Evolutionary conservation across 73 alveolate genomes (phyloP), one percentile per base, ranked within the genome.

Genomic region (Paramecium pentaurelia): DNA sequence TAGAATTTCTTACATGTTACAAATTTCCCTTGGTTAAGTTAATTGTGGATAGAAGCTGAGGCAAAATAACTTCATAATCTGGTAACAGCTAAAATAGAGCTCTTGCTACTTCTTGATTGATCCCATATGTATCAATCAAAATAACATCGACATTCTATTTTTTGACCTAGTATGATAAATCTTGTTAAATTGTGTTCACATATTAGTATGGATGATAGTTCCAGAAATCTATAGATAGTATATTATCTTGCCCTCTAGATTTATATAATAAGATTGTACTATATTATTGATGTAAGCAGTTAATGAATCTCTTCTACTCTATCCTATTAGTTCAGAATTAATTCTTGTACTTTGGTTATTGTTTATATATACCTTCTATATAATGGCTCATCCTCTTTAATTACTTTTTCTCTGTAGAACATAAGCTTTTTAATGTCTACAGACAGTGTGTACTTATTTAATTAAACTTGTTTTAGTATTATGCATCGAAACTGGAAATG

Each of bases 111-210:
- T 37, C 34, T 73, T 40, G 16, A 40, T 73, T 44, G 14, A 73
- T 73, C 40, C 88, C 88, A 75, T 37, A 75, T 27, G 88, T 75
- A 10, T 75, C 88, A 14, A 75, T 75, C 10, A 75, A 25, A 36
- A 75, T 42, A 38, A 38, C 38, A 42, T 75, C 88, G 47, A 75
- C 22, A 42, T 75, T 20, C 60, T 36, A 42, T 18, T 75, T 36
- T 75, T 75, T 75, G 58, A 38, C 88, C 34, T 22, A 36, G 16
- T 36, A 42, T 36, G n/a, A 42, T 36, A 30, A 30, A 75, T 54
- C 70, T 54, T 75, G 12, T 38, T 38, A 38, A 36, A 12, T 38
- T 71, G 32, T 71, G 20, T 18, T 27, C 64, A 16, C 12, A 18
- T 9, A 18, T 30, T 14, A 38, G 32, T 38, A 22, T 12, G 4